phyloP scores from a whole-genome alignment of 805 yeast species.

The Yarrowia divulgata region DNA sequence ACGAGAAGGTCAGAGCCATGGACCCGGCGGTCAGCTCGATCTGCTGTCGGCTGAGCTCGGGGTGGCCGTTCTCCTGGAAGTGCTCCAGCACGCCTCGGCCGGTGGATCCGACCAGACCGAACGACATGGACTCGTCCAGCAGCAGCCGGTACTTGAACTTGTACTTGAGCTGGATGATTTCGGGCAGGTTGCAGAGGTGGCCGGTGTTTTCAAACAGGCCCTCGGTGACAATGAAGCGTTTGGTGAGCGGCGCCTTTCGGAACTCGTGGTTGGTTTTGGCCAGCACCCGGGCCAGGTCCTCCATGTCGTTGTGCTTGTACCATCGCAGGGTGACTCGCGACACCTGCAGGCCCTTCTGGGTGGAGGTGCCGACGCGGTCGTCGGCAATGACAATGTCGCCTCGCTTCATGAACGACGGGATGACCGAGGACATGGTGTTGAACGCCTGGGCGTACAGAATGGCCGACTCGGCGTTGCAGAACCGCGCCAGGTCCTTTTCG shows the following conservation, averaged over 20 bases:
- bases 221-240: slow-evolving; percentile 91
- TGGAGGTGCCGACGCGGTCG: slow-evolving; percentile 71
- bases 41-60: slow-evolving; percentile 65
- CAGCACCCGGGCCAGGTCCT: slow-evolving; percentile 75
- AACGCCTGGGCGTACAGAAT: slow-evolving; percentile 94
- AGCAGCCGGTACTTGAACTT: slow-evolving; percentile 85
- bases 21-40: slow-evolving; percentile 89
- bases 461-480: slow-evolving; percentile 76
- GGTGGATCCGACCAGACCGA: slow-evolving; percentile 83
- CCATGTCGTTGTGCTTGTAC: slow-evolving; percentile 88
- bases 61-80: slow-evolving; percentile 34
- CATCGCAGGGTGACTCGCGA: slow-evolving; percentile 86
- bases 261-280: slow-evolving; percentile 62
- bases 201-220: slow-evolving; percentile 85
- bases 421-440: slow-evolving; percentile 81
- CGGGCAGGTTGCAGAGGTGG: slow-evolving; percentile 73
- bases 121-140: slow-evolving; percentile 84
- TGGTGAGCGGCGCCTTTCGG: slow-evolving; percentile 73
- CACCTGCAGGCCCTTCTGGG: slow-evolving; percentile 87
- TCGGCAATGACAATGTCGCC: slow-evolving; percentile 94
- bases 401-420: slow-evolving; percentile 93
- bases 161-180: slow-evolving; percentile 74
- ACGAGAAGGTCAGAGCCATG: slow-evolving; percentile 78
- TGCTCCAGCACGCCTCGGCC: slow-evolving; percentile 86
- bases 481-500: slow-evolving; percentile 76